A percentile compares a stretch with the other conserved stretches of the same genome.
Conservation (phyloP, 306 rosid species). For the Glycine latifolia region DNA sequence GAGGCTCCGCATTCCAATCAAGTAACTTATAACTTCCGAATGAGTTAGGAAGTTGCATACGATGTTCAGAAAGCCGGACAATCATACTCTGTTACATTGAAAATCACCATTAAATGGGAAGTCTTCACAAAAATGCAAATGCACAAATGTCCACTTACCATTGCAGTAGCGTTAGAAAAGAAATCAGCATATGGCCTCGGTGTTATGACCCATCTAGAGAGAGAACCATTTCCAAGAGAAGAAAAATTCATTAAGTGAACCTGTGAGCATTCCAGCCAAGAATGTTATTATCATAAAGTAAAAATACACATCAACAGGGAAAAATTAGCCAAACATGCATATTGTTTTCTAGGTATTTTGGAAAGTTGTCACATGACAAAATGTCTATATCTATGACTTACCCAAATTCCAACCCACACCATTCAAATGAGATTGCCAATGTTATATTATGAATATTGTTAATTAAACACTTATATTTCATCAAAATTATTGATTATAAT, state of each 20-base stretch:
- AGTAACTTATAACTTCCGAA: conserved; percentile 75
- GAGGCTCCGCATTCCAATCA: conserved; percentile 70
- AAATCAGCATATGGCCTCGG: conserved; percentile 62
- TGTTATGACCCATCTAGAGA: conserved; percentile 70
- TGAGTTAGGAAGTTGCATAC: conserved; percentile 70
- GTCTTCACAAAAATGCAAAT: conserved; percentile 50
- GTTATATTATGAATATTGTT: not conserved
- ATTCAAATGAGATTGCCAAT: conserved; percentile 26
- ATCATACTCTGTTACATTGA: conserved; percentile 68
- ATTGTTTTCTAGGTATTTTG: not conserved
- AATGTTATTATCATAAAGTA: conserved; percentile 37
- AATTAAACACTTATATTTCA: conserved; percentile 27
- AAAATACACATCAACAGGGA: conserved; percentile 22
- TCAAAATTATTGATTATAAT: conserved; percentile 9
- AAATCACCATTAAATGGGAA: conserved; percentile 41
- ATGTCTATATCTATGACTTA: conserved; percentile 36
- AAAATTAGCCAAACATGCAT: conserved; percentile 8
- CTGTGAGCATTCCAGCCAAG: conserved; percentile 58
- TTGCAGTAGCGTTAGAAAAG: conserved; percentile 74
- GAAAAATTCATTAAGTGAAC: conserved; percentile 66
- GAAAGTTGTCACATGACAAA: conserved; percentile 29
- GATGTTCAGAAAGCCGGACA: conserved; percentile 70
- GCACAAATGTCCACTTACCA: conserved; percentile 57
- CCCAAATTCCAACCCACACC: conserved; percentile 31
- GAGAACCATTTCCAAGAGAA: conserved; percentile 66